phyloP scores from a whole-genome alignment of 805 yeast genomes.

The Saccharomyces kudriavzevii region DNA sequence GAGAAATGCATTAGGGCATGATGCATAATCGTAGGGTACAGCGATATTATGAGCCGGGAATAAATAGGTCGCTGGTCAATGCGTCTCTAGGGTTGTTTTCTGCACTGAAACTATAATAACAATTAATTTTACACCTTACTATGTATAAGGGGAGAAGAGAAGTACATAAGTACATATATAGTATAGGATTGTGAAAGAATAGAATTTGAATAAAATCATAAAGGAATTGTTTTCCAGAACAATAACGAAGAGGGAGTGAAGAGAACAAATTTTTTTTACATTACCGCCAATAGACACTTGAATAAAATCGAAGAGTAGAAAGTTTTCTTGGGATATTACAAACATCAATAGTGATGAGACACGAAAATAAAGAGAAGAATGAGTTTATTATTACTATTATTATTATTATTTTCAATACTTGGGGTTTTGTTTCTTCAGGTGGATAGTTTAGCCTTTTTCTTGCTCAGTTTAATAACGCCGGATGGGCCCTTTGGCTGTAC shows the following conservation, averaged over 20 bases:
- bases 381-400: neutral
- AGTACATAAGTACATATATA: neutral
- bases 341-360: neutral
- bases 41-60: neutral
- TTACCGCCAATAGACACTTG: neutral
- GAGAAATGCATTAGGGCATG: neutral
- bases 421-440: constrained; percentile 13
- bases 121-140: neutral
- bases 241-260: neutral
- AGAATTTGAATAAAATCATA: neutral
- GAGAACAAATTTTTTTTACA: neutral
- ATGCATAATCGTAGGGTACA: neutral
- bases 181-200: neutral
- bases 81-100: neutral
- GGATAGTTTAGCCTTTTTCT: constrained; percentile 19
- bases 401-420: neutral
- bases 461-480: constrained; percentile 22
- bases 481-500: constrained; percentile 80
- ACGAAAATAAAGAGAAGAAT: neutral
- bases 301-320: neutral
- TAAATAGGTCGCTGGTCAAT: neutral
- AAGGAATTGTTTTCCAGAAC: neutral
- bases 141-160: neutral
- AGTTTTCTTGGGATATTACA: neutral
- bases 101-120: no score